Evolutionary conservation across 352 stramenopile species (phyloP), one percentile per base, ranked within the genome.

Genomic region (Hyaloperonospora brassicae): DNA sequence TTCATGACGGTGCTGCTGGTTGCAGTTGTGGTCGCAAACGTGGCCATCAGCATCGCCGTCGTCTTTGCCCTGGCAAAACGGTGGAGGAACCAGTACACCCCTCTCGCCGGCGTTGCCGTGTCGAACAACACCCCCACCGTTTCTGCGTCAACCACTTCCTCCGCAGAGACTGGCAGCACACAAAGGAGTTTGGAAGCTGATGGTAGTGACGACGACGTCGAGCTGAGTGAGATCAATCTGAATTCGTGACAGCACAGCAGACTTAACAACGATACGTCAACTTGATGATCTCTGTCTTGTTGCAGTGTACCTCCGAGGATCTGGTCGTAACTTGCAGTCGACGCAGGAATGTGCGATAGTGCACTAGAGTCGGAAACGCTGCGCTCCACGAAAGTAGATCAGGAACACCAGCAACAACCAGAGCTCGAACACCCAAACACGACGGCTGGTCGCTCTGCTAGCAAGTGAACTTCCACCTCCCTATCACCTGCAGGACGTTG

Each of bases 41-140:
- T 67, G 30, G 52, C 64, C 14, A 61, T 79, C 21, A 53, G 61
- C 9, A 60, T 68, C 11, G 59, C 76, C 41, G 48, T 80, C 47
- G 59, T 80, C 13, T 57, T 74, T 2, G 40, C 59, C 0, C 38
- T 74, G 35, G 61, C 69, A 47, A 84, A 82, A 49, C 57, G 72
- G 17, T 81, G 71, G 73, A 68, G 72, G 21, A 82, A 81, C 56
- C 62, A 84, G 52, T 84, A 84, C 42, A 73, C 64, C 23, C 76
- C 71, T 12, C 60, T 84, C n/a, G 68, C 67, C 30, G 59, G 66
- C 43, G 8, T 47, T 25, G 38, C 21, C 24, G 47, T 34, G 35
- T 53, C 43, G 8, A 42, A 48, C 9, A 54, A 57, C 21, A 62
- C 53, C 31, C 60, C 50, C 25, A 49, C 52, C 23, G 52, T 42